Evolutionary conservation across 2,329 filamentous ascomycete genomes (phyloP), one percentile per base, ranked within the genome.

Genomic region (Penicillium italicum): DNA sequence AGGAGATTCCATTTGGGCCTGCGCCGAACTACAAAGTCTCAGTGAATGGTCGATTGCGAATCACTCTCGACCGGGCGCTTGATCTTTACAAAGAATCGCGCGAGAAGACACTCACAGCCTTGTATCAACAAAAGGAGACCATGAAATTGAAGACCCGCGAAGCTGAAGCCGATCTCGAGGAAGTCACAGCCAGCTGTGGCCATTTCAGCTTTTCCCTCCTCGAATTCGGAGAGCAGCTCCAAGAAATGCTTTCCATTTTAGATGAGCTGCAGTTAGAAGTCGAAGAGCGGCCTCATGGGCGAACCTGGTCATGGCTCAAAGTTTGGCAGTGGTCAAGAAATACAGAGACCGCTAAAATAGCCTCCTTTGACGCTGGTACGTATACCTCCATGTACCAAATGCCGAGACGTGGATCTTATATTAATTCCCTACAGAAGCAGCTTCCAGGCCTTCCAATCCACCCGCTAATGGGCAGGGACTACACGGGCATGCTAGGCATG

Each of bases 141-240:
- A 84, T 69, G 59, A 64, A 84, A 55, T 79, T 85, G 3, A 82
- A 85, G 45, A 86, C 88, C 0, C 81, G 90, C 50, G 88, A 88
- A 59, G 82, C 93, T 9, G 88, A 95, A 68, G 94, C 93, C 2
- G 94, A 97, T 71, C 91, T 96, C 55, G 94, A 99, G 71, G 94
- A 99, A 73, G 92, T 97, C 11, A 92, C 93, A 38, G 93, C 94
- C n/a, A 95, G 92, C 54, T 99, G 94, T 68, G 93, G 94, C 0
- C 92, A 97, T 73, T 99, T 97, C 69, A 93, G 90, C 69, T 97
- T 94, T 70, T 95, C 89, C 41, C 79, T 99, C 26, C 84, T 94
- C 60, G 89, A 94, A 63, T 93, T 97, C 68, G 92, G 91, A 0
- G 90, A 96, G 69, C 91, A 97, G 68, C 89, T 96, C 76, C 85